A percentile compares a stretch with the other conserved stretches of the same genome.
Evolutionary conservation across 2,329 filamentous ascomycete genomes (phyloP).

Genomic region (Fonsecaea pugnacius): DNA sequence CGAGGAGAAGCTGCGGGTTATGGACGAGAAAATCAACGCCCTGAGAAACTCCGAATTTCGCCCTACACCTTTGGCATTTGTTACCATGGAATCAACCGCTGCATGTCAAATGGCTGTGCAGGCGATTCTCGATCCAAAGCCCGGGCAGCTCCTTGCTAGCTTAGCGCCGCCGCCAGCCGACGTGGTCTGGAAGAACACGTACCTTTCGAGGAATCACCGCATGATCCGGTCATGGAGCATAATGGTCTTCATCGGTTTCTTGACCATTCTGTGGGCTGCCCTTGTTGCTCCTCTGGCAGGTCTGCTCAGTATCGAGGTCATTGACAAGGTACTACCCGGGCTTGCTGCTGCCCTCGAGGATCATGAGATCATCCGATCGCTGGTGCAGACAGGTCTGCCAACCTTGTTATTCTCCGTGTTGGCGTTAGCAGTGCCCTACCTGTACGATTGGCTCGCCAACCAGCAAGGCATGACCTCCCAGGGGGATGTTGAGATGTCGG

Average conservation of each 20-base stretch:
- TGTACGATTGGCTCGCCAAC: constrained; percentile 92
- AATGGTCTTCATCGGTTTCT: constrained; percentile 77
- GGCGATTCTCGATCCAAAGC: constrained; percentile 87
- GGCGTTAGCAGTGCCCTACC: constrained; percentile 85
- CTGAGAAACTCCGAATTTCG: constrained; percentile 76
- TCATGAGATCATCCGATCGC: constrained; percentile 71
- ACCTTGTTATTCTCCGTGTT: constrained; percentile 84
- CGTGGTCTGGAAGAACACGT: constrained; percentile 95
- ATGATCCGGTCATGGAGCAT: constrained; percentile 81
- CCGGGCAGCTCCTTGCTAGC: constrained; percentile 81
- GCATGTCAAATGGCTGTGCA: constrained; percentile 94
- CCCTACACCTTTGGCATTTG: constrained; percentile 84
- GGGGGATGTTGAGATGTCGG: constrained; percentile 88
- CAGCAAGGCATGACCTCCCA: constrained; percentile 93
- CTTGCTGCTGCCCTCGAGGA: constrained; percentile 69
- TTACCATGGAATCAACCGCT: constrained; percentile 95
- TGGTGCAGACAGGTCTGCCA: constrained; percentile 86
- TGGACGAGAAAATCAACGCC: constrained; percentile 74
- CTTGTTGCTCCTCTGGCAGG: constrained; percentile 79
- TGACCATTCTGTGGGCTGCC: constrained; percentile 87
- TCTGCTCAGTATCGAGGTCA: constrained; percentile 78
- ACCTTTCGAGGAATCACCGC: constrained; percentile 73
- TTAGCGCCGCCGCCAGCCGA: constrained; percentile 86
- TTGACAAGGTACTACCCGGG: constrained; percentile 71
- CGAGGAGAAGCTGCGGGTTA: constrained; percentile 76